These are phyloP conservation scores for Komagataella mondaviorum DNA, from an alignment of 805 yeast species.

Conservation along the genomic window DNA sequence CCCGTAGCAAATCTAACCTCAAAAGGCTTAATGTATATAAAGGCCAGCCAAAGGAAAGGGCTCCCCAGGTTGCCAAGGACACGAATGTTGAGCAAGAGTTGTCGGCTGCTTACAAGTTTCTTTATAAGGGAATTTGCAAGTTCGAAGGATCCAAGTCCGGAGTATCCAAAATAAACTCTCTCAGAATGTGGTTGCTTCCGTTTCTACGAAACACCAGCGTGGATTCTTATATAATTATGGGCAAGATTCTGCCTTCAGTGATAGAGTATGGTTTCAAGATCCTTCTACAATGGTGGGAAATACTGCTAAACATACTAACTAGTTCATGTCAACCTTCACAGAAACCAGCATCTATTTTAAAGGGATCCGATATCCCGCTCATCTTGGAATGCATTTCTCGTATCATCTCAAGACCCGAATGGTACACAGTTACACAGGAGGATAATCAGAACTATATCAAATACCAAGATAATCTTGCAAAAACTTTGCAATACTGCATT, in stretches of 20 bases:
- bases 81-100: neutral
- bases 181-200: slow-evolving; percentile 32
- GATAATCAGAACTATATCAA: slow-evolving; percentile 10
- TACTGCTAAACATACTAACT: slow-evolving; percentile 20
- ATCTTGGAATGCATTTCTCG: slow-evolving; percentile 42
- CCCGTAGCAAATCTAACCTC: neutral
- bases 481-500: slow-evolving; percentile 41
- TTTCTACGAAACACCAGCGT: slow-evolving; percentile 19
- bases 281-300: slow-evolving; percentile 40
- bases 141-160: slow-evolving; percentile 24
- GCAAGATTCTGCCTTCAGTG: neutral
- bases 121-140: neutral
- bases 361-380: slow-evolving; percentile 31
- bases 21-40: neutral
- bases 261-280: neutral
- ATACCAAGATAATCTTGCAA: slow-evolving; percentile 24
- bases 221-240: neutral
- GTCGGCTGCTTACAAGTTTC: neutral
- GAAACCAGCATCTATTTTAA: slow-evolving; percentile 17
- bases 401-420: slow-evolving; percentile 31
- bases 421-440: slow-evolving; percentile 16
- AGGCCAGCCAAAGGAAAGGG: neutral
- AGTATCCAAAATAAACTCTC: slow-evolving; percentile 28
- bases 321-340: slow-evolving; percentile 12
- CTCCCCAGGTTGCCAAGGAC: neutral